Percentiles rank a stretch among this genome's conserved stretches.
phyloP scores from a whole-genome alignment of 345 rosid genomes.

The Gossypium anomalum region DNA sequence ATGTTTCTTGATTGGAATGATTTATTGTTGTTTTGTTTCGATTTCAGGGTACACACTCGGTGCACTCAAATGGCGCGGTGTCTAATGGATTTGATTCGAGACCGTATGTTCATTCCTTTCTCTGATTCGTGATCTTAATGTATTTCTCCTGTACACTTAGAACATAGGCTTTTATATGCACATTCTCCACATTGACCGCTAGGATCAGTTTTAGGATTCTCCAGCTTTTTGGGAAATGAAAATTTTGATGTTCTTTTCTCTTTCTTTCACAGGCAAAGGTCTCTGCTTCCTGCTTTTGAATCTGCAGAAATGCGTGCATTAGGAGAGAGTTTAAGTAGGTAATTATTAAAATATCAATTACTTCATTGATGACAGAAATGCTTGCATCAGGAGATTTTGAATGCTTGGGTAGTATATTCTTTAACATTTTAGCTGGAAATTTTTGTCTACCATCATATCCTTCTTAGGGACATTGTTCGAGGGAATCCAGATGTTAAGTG shows the following conservation, averaged over 20 bases:
- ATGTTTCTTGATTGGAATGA: background rate
- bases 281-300: conserved; percentile 87
- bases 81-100: conserved; percentile 41
- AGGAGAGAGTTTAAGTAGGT: conserved; percentile 92
- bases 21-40: conserved; percentile 11
- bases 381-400: background rate
- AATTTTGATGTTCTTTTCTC: conserved; percentile 9
- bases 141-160: background rate
- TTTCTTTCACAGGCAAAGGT: conserved; percentile 48
- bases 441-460: background rate
- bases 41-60: conserved; percentile 42
- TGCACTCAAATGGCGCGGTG: conserved; percentile 32
- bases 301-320: conserved; percentile 74
- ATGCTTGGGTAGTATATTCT: background rate
- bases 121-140: background rate
- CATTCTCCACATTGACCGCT: background rate
- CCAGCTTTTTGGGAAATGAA: conserved; percentile 1
- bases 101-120: conserved; percentile 44
- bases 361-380: background rate
- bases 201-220: background rate
- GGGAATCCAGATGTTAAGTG: conserved; percentile 91
- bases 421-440: background rate
- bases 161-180: background rate
- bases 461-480: conserved; percentile 80
- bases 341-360: conserved; percentile 12